phyloP scores from a whole-genome alignment of 257 asterid species.

The Leptodermis oblonga region DNA sequence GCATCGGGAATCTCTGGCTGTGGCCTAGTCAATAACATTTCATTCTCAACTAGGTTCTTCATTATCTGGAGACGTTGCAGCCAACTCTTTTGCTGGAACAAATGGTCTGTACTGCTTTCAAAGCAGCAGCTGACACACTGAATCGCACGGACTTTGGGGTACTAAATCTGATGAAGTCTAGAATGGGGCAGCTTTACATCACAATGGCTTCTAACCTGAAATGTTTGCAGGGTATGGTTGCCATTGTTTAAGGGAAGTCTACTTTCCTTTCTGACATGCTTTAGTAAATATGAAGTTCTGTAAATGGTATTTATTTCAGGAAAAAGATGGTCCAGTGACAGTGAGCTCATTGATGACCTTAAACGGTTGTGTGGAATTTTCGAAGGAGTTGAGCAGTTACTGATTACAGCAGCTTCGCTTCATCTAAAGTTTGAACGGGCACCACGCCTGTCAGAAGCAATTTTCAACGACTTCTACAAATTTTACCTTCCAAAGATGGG shows the following conservation, averaged over 20 bases:
- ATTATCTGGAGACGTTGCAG: conserved; percentile 83
- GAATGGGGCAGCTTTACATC: conserved; percentile 69
- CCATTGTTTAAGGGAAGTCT: not conserved
- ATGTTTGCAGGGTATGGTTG: conserved; percentile 48
- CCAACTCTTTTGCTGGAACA: conserved; percentile 73
- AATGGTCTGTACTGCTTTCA: conserved; percentile 83
- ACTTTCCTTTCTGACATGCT: not conserved
- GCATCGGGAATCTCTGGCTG: not conserved
- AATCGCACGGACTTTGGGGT: conserved; percentile 61
- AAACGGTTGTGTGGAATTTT: conserved; percentile 58
- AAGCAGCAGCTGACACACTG: conserved; percentile 84
- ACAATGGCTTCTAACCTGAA: conserved; percentile 65
- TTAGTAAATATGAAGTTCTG: not conserved
- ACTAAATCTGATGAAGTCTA: conserved; percentile 60
- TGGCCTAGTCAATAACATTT: not conserved
- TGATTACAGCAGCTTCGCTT: conserved; percentile 67
- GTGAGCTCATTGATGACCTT: conserved; percentile 61
- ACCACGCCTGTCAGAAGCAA: conserved; percentile 60
- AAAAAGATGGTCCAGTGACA: conserved; percentile 30
- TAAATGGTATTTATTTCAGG: conserved; percentile 36
- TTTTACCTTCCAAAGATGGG: conserved; percentile 70
- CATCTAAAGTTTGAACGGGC: conserved; percentile 68
- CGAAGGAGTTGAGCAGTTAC: conserved; percentile 71
- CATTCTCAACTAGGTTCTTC: conserved; percentile 59
- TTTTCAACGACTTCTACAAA: conserved; percentile 61